Base-by-base conservation (phyloP, 2,329 filamentous ascomycete genomes). In the Fusarium lyarnte region DNA sequence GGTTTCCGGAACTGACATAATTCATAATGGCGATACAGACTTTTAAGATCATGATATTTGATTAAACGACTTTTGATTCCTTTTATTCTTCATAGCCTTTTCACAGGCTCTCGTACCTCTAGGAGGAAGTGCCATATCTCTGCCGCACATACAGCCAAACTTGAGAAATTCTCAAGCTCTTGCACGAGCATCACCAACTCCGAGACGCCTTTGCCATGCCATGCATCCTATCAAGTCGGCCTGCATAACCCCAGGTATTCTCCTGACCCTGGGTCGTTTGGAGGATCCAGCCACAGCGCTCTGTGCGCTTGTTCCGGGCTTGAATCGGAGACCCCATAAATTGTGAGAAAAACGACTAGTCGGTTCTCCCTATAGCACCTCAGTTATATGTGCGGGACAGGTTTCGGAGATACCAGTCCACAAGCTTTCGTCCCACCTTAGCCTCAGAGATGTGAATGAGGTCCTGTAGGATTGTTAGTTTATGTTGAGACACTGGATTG, bases 341-440 rank as follows among this genome's bases (percentile, higher is more conserved):
- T 69, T 72, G 29, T 66, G 68, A 74, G 67, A 76, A 76, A 71
- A 72, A 69, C 63, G 66, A 75, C 69, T 71, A 76, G 74, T 71
- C 71, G 76, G 61, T 66, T 73, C 74, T 66, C 68, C 70, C 64
- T 68, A 41, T 47, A 43, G 52, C 63, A 75, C 63, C 72, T 74
- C 79, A 84, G 79, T 83, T 97, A 87, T 99, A 99, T 66, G 95
- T 97, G 82, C 96, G 92, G 69, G 95, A 93, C 80, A 99, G 87
- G 87, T 99, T 99, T 81, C 96, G 92, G 81, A 99, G 90, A 84
- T 99, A 99, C 96, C 96, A 99, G 85, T 99, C 96, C 74, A 99
- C 95, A 79, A 99, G 87, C 86, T 96, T 97, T 79, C 96, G 90
- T 81, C 96, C 96, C 68, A 98, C 94, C 91, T 99, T 99, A 76